Evolutionary conservation across 2,329 filamentous ascomycete species (phyloP).

Genomic region (Aspergillus sp.): DNA sequence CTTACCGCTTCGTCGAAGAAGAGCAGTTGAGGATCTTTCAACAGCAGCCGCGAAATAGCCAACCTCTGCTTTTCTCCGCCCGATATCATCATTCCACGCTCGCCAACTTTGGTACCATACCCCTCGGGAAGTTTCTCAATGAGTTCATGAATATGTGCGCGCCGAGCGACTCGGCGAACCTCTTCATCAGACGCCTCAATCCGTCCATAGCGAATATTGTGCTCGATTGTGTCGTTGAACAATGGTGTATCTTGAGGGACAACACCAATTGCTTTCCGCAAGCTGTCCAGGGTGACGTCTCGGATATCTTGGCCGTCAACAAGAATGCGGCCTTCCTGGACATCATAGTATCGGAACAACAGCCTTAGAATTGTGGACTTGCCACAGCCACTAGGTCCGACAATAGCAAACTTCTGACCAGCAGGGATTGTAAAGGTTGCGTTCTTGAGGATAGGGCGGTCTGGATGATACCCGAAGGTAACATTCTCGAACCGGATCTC

Average conservation of each 20-base stretch:
- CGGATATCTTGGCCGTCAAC: slow-evolving; percentile 94
- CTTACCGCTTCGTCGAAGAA: slow-evolving; percentile 90
- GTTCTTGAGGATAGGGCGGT: slow-evolving; percentile 84
- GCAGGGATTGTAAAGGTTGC: slow-evolving; percentile 88
- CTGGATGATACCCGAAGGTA: slow-evolving; percentile 85
- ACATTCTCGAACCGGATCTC: slow-evolving; percentile 96
- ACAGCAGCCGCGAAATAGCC: slow-evolving; percentile 78
- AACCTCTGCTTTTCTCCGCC: slow-evolving; percentile 92
- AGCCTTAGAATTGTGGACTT: slow-evolving; percentile 92
- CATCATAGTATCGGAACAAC: slow-evolving; percentile 93
- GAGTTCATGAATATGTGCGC: slow-evolving; percentile 83
- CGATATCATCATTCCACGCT: slow-evolving; percentile 95
- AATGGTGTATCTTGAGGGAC: slow-evolving; percentile 96
- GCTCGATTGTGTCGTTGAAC: slow-evolving; percentile 94
- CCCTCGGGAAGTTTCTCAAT: slow-evolving; percentile 81
- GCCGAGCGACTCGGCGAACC: slow-evolving; percentile 76
- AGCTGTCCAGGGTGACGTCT: slow-evolving; percentile 77
- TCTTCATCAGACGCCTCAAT: slow-evolving; percentile 74
- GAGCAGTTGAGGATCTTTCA: slow-evolving; percentile 86
- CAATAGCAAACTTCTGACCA: slow-evolving; percentile 93
- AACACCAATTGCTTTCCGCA: slow-evolving; percentile 86
- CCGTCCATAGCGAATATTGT: slow-evolving; percentile 93
- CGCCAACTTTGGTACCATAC: slow-evolving; percentile 88
- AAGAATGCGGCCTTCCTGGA: slow-evolving; percentile 79
- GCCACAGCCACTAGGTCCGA: slow-evolving; percentile 92